Conservation (phyloP, 1,284 basidiomycete genomes). For the Trichosporon sp. region DNA sequence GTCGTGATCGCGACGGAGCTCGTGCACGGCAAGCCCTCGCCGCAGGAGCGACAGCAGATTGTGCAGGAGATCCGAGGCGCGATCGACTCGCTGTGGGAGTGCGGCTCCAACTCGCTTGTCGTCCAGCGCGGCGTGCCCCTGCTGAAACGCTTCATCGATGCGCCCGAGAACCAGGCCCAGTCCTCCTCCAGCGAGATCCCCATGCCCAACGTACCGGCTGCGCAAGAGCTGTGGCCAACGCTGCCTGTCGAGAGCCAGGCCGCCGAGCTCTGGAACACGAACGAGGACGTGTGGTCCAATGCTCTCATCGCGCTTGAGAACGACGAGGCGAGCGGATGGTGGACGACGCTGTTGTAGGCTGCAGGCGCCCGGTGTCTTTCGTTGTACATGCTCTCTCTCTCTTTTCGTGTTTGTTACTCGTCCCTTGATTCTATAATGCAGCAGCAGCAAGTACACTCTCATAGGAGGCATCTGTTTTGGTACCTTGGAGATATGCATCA, state of each 20-base stretch:
- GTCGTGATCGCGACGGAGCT: slow-evolving; percentile 31
- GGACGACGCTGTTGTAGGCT: slow-evolving; percentile 20
- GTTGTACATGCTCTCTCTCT: neutral
- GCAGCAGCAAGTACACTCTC: neutral
- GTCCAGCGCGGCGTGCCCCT: slow-evolving; percentile 22
- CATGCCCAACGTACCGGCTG: slow-evolving; percentile 9
- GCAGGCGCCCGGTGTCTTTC: neutral
- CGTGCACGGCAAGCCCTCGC: slow-evolving; percentile 24
- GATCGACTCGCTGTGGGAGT: slow-evolving; percentile 21
- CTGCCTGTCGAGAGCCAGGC: slow-evolving; percentile 10
- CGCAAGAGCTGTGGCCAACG: slow-evolving; percentile 20
- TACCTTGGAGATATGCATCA: neutral
- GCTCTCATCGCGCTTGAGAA: slow-evolving; percentile 25
- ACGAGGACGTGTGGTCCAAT: slow-evolving; percentile 23
- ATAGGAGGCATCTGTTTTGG: neutral
- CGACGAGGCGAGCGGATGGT: slow-evolving; percentile 23
- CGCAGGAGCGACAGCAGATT: slow-evolving; percentile 14
- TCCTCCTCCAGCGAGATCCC: neutral
- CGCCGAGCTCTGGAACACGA: slow-evolving; percentile 15
- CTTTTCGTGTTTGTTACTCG: neutral
- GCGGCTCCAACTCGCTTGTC: slow-evolving; percentile 22
- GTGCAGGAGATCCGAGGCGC: slow-evolving; percentile 19
- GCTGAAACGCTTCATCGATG: slow-evolving; percentile 21
- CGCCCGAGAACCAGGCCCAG: neutral
- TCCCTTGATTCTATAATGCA: neutral